Conservation (phyloP, 2,329 filamentous ascomycete genomes). For the Alternaria viburni region DNA sequence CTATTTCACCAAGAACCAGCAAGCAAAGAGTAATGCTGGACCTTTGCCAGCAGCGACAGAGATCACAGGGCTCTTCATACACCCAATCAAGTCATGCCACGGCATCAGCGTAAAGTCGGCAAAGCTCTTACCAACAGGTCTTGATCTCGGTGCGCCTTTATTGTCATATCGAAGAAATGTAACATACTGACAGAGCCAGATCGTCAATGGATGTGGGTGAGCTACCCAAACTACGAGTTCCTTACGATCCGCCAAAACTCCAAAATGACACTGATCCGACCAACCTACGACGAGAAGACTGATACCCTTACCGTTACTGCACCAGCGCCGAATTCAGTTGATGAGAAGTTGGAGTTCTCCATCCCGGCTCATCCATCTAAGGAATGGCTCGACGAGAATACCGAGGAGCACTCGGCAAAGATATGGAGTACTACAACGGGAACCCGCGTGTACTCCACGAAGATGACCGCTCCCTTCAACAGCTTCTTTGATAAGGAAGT, state of each 20-base stretch:
- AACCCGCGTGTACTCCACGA: constrained; percentile 59
- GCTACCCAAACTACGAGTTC: constrained; percentile 60
- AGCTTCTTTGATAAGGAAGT: constrained; percentile 63
- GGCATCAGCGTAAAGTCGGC: constrained; percentile 63
- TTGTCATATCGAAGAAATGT: no score
- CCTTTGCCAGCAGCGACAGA: constrained; percentile 49
- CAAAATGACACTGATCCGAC: constrained; percentile 68
- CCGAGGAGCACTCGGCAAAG: constrained; percentile 56
- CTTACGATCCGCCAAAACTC: constrained; percentile 67
- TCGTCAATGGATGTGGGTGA: constrained; percentile 71
- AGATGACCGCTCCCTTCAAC: constrained; percentile 61
- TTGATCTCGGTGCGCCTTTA: constrained; percentile 55
- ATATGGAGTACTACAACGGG: constrained; percentile 68
- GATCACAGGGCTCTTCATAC: constrained; percentile 61
- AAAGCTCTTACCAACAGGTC: constrained; percentile 60
- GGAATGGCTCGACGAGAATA: constrained; percentile 62
- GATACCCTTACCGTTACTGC: constrained; percentile 59
- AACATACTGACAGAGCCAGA: constrained; percentile 48
- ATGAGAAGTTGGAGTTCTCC: constrained; percentile 48
- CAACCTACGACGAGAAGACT: constrained; percentile 54
- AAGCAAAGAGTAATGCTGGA: constrained; percentile 21
- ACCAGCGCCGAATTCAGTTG: constrained; percentile 44
- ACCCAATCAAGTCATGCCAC: constrained; percentile 71
- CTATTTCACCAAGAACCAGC: constrained; percentile 22
- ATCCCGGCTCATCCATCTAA: constrained; percentile 63